Percentiles rank a stretch among this genome's conserved stretches.
phyloP scores from a whole-genome alignment of 2,329 filamentous ascomycete genomes.

The Moelleriella libera region DNA sequence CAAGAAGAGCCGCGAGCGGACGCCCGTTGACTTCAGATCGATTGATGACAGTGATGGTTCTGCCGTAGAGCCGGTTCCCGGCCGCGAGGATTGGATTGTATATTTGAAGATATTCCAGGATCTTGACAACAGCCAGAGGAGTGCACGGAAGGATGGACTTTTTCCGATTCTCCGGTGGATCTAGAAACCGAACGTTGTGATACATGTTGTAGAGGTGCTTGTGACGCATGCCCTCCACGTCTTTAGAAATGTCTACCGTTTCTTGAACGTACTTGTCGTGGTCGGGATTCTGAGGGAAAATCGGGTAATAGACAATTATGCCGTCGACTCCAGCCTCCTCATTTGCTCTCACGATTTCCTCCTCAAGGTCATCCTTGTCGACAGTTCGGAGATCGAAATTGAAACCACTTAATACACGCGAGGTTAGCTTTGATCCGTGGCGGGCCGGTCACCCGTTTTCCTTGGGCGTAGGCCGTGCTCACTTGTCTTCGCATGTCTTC shows the following conservation, averaged over 20 bases:
- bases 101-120: slow-evolving; percentile 86
- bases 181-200: slow-evolving; percentile 90
- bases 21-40: slow-evolving; percentile 90
- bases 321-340: slow-evolving; percentile 62
- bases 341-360: slow-evolving; percentile 77
- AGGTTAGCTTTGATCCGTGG: slow-evolving; percentile 4
- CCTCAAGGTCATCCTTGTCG: slow-evolving; percentile 79
- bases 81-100: slow-evolving; percentile 92
- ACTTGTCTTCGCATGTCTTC: slow-evolving; percentile 95
- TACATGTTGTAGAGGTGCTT: slow-evolving; percentile 99
- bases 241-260: slow-evolving; percentile 77
- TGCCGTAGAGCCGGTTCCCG: slow-evolving; percentile 84
- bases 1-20: slow-evolving; percentile 80
- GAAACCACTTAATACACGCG: slow-evolving; percentile 52
- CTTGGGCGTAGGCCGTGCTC: slow-evolving; percentile 24
- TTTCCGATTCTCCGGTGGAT: slow-evolving; percentile 58
- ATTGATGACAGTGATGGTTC: slow-evolving; percentile 94
- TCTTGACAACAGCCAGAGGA: slow-evolving; percentile 90
- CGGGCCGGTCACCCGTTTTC: neutral
- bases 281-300: slow-evolving; percentile 65
- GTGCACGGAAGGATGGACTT: slow-evolving; percentile 95
- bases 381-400: slow-evolving; percentile 74
- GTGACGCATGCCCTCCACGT: slow-evolving; percentile 90
- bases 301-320: slow-evolving; percentile 97
- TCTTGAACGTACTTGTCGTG: slow-evolving; percentile 96